Base-by-base conservation (phyloP, 2,329 filamentous ascomycete species). In the Xylaria sp. region DNA sequence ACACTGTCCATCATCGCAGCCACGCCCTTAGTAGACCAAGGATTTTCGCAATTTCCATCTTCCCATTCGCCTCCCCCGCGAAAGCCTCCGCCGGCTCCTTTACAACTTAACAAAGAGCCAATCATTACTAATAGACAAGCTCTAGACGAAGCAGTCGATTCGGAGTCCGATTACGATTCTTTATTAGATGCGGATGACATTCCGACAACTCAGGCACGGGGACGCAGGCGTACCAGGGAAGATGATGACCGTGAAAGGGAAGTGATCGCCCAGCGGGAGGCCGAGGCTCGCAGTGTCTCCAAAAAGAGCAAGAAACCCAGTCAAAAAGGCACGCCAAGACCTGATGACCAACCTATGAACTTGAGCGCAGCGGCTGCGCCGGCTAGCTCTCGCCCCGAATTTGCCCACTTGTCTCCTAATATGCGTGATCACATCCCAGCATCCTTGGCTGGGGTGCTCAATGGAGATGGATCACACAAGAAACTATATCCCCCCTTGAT, bases 191-290 rank as follows among this genome's bases (percentile, higher is more conserved):
- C 88, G 2, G 82, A 87, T 50, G 86, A 89, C 63, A 78, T 87
- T 54, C 77, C 81, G 0, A 72, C 75, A 4, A 75, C 81, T 42
- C 78, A 82, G 10, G 78, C 85, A 55, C 83, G 92, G 63, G 93
- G 92, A 7, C 84, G 92, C 60, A 82, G 91, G 67, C 91, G 89
- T 73, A 96, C 92, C 2, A 83, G 92, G 55, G 91, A 93, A 72
- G 91, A 96, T 63, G 92, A 97, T 68, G 91, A 97, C 66, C 81
- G 82, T 57, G 83, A 91, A 57, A 85, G 92, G 52, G 90, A 93
- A 70, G 79, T 85, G 11, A 73, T 86, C n/a, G 84, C 83, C 1
- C 72, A 83, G 52, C 81, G 85, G 69, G 86, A 92, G 67, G 83
- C 87, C 10, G 87, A 91, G 69, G 80, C 82, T 34, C 82, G 88